These are phyloP conservation scores for Sanguinoderma infundibulare DNA, from an alignment of 1,284 basidiomycete species.

Conservation along the genomic window DNA sequence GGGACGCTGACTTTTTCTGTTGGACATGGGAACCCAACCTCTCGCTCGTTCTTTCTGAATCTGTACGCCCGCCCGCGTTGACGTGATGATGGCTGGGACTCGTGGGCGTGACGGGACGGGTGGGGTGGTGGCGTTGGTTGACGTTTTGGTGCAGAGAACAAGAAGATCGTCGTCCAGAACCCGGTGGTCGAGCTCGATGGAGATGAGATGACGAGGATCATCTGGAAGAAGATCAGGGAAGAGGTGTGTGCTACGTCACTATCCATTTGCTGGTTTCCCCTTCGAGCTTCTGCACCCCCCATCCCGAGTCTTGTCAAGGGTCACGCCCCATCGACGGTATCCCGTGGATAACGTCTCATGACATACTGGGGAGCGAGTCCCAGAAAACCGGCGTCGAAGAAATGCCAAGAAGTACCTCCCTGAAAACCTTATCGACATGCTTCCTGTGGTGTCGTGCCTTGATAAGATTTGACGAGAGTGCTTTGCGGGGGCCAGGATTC, in stretches of 20 bases:
- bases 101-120: background rate
- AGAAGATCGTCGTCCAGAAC: slow-evolving; percentile 87
- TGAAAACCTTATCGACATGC: no score
- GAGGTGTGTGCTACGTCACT: slow-evolving; percentile 59
- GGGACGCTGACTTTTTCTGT: background rate
- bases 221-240: slow-evolving; percentile 98
- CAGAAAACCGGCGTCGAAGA: no score
- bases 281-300: background rate
- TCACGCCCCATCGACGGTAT: no score
- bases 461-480: no score
- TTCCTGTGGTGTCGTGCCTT: no score
- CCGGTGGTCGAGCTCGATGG: slow-evolving; percentile 97
- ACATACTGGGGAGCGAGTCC: no score
- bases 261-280: background rate
- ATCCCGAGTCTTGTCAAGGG: no score
- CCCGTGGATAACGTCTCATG: no score
- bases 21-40: no score
- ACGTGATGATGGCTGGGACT: background rate
- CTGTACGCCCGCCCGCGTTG: no score
- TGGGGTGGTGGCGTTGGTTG: slow-evolving; percentile 7
- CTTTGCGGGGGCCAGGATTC: no score
- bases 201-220: slow-evolving; percentile 97
- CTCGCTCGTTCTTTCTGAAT: background rate
- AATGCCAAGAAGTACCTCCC: no score
- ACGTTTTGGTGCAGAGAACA: slow-evolving; percentile 39